Base-by-base conservation (phyloP, 1,284 basidiomycete genomes). In the Rhodotorula sp. region DNA sequence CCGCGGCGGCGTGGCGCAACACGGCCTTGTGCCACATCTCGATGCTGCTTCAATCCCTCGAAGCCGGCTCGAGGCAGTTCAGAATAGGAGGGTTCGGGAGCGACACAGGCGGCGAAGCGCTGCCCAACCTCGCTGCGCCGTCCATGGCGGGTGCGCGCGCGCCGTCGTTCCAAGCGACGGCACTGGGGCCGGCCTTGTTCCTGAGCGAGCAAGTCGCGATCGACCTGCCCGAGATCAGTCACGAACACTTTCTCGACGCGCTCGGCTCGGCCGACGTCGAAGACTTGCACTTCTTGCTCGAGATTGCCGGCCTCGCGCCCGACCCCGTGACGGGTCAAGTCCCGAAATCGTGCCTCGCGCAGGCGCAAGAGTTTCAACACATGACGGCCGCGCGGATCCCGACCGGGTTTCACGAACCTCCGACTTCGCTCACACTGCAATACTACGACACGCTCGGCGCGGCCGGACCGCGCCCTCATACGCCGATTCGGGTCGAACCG, bases 21-120 rank as follows among this genome's bases (percentile, higher is more conserved):
- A 73, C 66, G 16, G 64, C 74, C 20, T 49, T 77, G n/a, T 77
- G 76, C 54, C 76, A 77, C 60, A 68, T 77, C 63, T 48, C 76
- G 31, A 76, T 73, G 72, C 54, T 77, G 16, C 58, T 68, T 3
- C 57, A 67, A 26, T 58, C 67, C 16, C 61, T 70, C 56, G 68
- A 67, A 8, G 61, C 58, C 23, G 71, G 67, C 6, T 49, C 54
- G 20, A 16, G 39, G 48, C 70, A 68, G 20, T 58, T 63, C 3
- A 58, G 31, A 4, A 23, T 46, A 29, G n/a, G 49, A 51, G 5
- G 34, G 29, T 21, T 60, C 58, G 39, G 48, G 49, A 49, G 58
- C 16, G 29, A 58, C 26, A 0, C 8, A 34, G 31, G 21, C 31
- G 31, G 6, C 34, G n/a, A 49, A 6, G 26, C 12, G 20, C 14